Evolutionary conservation across 2,329 filamentous ascomycete species (phyloP).

Genomic region (Fusarium agapanthi): DNA sequence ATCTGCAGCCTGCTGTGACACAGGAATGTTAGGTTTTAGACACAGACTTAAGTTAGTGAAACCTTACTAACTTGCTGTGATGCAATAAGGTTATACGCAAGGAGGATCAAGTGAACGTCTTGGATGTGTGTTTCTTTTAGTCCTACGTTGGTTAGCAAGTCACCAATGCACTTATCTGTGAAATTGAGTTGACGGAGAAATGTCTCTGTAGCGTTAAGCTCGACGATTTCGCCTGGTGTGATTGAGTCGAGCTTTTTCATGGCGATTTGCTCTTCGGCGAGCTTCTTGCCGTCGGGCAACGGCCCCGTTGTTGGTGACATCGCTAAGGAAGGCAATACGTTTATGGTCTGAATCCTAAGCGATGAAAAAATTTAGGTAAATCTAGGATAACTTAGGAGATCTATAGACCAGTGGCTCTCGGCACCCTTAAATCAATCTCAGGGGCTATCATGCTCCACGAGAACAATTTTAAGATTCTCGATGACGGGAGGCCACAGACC

Average conservation of each 20-base stretch:
- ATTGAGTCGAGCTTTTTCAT: conserved; percentile 29
- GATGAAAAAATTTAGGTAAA: rapidly evolving
- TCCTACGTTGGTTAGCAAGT: too few species aligned
- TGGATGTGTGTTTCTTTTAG: too few species aligned
- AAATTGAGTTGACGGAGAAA: conserved; percentile 38
- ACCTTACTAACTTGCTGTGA: too few species aligned
- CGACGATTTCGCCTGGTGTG: conserved; percentile 22
- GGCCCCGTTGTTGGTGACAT: neutral
- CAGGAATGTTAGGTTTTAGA: too few species aligned
- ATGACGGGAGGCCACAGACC: neutral
- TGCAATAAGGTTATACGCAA: too few species aligned
- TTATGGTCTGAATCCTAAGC: rapidly evolving
- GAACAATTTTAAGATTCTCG: too few species aligned
- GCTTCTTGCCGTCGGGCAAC: neutral
- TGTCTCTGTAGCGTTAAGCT: conserved; percentile 24
- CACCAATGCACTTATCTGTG: conserved; percentile 33
- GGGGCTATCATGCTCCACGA: neutral
- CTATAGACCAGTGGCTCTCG: neutral
- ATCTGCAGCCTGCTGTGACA: too few species aligned
- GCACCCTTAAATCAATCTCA: too few species aligned
- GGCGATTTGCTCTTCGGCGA: conserved; percentile 14
- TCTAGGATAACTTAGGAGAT: neutral
- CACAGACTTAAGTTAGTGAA: too few species aligned
- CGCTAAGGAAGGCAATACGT: rapidly evolving
- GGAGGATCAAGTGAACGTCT: too few species aligned